Base-by-base conservation (phyloP, 129 eudicot species). In the Dittrichia graveolens region DNA sequence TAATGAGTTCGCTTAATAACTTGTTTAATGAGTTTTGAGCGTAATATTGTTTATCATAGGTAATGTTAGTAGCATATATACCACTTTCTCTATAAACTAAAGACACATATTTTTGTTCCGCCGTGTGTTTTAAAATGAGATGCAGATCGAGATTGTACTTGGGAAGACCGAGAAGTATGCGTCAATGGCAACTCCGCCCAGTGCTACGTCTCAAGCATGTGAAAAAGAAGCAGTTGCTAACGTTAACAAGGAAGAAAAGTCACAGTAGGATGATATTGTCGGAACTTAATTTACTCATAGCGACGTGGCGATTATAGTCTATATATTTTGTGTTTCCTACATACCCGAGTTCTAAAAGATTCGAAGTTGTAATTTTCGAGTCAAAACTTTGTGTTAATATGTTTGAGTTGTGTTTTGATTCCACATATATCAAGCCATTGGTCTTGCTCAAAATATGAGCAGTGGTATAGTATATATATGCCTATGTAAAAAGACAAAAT, bases 141-240 rank as follows among this genome's bases (percentile, higher is more conserved):
- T 81, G 61, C 67, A 92, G 98, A 83, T 92, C 43, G 95, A 89
- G 76, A 92, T 92, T 79, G 95, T 92, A 70, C 81, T 92, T 62
- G 91, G 87, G 75, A 92, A 87, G 83, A 73, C 88, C 0, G 96
- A 90, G 43, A 90, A 90, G 77, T 87, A 86, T 69, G 96, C 86
- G 9, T 40, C 82, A 40, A 77, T 90, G 81, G 84, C 89, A 75
- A 54, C 76, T 65, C 70, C 81, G n/a, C 46, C 64, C 12, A 45
- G 69, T 16, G 79, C 84, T 24, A 24, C 31, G n/a, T n/a, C n/a
- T 44, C 72, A 69, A 55, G 74, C 81, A 71, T 77, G 78, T 11
- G 82, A 78, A 67, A 78, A 71, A 67, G 82, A 78, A 72, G 74
- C 81, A 41, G 18, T 13, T 56, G 78, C 77, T 65, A 75, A 75